Conservation (phyloP, 768 basidiomycete genomes). For the Naganishia vishniacii region DNA sequence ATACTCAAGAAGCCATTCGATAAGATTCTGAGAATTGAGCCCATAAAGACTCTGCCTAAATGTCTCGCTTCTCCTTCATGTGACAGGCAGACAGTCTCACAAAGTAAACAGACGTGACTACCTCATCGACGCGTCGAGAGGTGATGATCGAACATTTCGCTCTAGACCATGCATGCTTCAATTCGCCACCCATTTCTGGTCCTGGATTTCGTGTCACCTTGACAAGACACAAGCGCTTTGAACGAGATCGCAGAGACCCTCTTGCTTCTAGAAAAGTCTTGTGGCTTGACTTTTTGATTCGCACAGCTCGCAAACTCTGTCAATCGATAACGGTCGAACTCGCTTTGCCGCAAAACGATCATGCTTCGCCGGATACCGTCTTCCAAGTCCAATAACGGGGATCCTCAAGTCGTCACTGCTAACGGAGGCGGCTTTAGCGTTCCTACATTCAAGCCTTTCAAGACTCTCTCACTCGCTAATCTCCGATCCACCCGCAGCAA, state of each 20-base stretch:
- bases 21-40: too few relatives aligned
- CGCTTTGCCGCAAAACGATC: neutral
- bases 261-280: neutral
- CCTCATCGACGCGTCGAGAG: conserved; percentile 3
- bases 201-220: neutral
- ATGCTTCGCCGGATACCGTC: conserved; percentile 23
- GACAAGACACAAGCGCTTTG: neutral
- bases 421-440: conserved; percentile 48
- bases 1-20: too few relatives aligned
- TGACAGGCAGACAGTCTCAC: neutral
- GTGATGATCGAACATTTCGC: conserved; percentile 17
- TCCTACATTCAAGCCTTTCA: conserved; percentile 46
- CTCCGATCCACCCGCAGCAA: conserved; percentile 31
- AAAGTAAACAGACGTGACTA: conserved; percentile 3
- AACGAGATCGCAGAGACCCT: neutral
- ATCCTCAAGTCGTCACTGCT: conserved; percentile 37
- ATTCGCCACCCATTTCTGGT: neutral
- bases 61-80: neutral
- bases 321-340: too few relatives aligned
- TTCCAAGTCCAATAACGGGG: conserved; percentile 29
- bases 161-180: neutral
- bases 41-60: too few relatives aligned
- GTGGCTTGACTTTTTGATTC: neutral
- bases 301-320: too few relatives aligned
- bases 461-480: conserved; percentile 37